Conservation (phyloP, 768 basidiomycete genomes). For the Mycena maculata region DNA sequence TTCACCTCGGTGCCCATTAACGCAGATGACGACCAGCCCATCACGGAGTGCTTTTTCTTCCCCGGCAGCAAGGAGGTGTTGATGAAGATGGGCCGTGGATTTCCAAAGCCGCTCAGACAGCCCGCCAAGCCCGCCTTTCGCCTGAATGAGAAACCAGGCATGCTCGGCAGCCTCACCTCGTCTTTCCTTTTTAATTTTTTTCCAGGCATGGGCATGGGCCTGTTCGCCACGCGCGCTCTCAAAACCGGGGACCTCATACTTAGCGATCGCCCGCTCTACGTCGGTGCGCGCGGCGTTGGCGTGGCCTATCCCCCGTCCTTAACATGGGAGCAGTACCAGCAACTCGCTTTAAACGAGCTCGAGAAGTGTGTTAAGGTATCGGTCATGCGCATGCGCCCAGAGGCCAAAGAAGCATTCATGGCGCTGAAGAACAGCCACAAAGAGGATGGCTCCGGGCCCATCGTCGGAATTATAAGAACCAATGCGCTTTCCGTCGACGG, state of each 20-base stretch:
- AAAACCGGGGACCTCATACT: constrained; percentile 47
- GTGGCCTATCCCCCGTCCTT: not conserved
- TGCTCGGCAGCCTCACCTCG: too few species aligned
- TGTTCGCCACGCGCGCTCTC: constrained; percentile 47
- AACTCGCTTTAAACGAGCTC: constrained; percentile 27
- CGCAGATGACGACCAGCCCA: not conserved
- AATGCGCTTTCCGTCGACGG: constrained; percentile 45
- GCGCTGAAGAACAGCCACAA: constrained; percentile 45
- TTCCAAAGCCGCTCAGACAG: constrained; percentile 29
- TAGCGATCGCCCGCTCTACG: constrained; percentile 51
- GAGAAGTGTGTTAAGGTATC: constrained; percentile 37
- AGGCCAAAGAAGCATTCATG: constrained; percentile 44
- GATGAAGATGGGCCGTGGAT: constrained; percentile 25
- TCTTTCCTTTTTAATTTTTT: too few species aligned
- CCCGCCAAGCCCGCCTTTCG: constrained; percentile 22
- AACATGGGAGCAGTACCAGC: not conserved
- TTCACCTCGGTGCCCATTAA: constrained; percentile 10
- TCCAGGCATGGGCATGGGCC: constrained; percentile 43
- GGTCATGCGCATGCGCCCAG: constrained; percentile 42
- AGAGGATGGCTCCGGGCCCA: constrained; percentile 48
- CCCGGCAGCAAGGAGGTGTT: constrained; percentile 23
- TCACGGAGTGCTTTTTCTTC: constrained; percentile 20
- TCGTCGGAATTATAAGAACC: constrained; percentile 49
- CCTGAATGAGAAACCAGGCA: constrained; percentile 14
- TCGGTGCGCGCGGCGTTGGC: constrained; percentile 36